Base-by-base conservation (phyloP, 1,139 yeast species). In the Zygoascus meyerae region DNA sequence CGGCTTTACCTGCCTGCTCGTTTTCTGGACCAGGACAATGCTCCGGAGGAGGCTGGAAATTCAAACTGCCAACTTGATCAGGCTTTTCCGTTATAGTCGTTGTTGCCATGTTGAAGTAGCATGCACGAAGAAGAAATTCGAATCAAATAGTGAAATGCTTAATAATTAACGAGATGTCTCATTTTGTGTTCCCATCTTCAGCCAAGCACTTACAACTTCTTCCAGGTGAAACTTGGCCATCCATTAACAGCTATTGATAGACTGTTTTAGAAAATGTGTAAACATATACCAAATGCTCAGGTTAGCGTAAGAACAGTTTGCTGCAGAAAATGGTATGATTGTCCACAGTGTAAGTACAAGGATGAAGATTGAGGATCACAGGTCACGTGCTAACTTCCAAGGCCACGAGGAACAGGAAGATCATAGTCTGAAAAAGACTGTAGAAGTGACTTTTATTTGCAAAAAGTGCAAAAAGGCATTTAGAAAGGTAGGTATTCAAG, bases 11-110 rank as follows among this genome's bases (percentile, higher is more conserved):
- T 1, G 99, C 98, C 47, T 71, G 69, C 55, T 87, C 96, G 1
- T 95, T 85, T 62, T 90, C 96, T 1, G 97, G 95, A 0, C 98
- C 99, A 0, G 98, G 98, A 70, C 99, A 92, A 66, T 92, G 97
- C 60, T 89, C 97, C 1, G 97, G 96, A 2, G 67, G 64, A 7
- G 63, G 64, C 39, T 54, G 51, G n/a, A 61, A 53, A 34, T 38
- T 34, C n/a, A 38, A 21, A 29, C 40, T 12, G 29, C 38, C 26
- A 15, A 26, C 38, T 12, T 18, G 10, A 14, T 28, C 33, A 47
- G 42, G 3, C 33, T 28, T 37, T n/a, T 44, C 16, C 11, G 47
- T 30, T 15, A 26, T 32, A 14, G 46, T 46, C 37, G 39, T 15
- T 43, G 46, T 28, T 46, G 43, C 17, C 51, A 52, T 15, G n/a